Percentiles rank a stretch among this genome's conserved stretches.
Evolutionary conservation across 495 filamentous ascomycete genomes (phyloP).

Genomic region (Cenococcum geophilum): DNA sequence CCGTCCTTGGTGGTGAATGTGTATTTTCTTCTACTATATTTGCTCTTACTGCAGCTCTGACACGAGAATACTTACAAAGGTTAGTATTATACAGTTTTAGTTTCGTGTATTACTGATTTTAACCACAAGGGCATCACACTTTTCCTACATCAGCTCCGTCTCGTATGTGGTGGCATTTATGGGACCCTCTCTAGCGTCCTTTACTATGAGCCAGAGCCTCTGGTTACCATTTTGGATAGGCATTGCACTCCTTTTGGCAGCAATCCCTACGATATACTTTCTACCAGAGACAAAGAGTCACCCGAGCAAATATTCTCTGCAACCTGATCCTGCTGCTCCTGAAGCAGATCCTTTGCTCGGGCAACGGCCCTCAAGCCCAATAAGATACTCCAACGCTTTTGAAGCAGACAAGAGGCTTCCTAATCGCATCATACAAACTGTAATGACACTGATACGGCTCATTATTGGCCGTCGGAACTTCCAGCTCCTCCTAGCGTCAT

Average conservation of each 20-base stretch:
- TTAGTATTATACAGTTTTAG: neutral
- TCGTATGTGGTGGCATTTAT: slow-evolving; percentile 25
- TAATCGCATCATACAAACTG: slow-evolving; percentile 10
- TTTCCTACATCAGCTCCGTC: slow-evolving; percentile 27
- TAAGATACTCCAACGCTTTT: slow-evolving; percentile 20
- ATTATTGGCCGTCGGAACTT: slow-evolving; percentile 26
- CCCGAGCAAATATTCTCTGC: neutral
- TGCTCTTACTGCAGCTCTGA: slow-evolving; percentile 16
- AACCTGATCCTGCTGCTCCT: neutral
- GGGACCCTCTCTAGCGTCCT: slow-evolving; percentile 25
- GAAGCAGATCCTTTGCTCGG: slow-evolving; percentile 21
- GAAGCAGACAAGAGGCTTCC: slow-evolving; percentile 4
- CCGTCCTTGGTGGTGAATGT: slow-evolving; percentile 26
- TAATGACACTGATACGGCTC: slow-evolving; percentile 5
- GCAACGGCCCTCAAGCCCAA: slow-evolving; percentile 3
- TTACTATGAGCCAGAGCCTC: slow-evolving; percentile 26
- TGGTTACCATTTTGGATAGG: slow-evolving; percentile 29
- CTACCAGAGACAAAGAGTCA: slow-evolving; percentile 10
- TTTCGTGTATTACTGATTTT: neutral
- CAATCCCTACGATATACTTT: slow-evolving; percentile 15
- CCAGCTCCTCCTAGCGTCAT: slow-evolving; percentile 23
- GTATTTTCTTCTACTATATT: slow-evolving; percentile 29
- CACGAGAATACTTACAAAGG: slow-evolving; percentile 24
- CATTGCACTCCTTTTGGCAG: slow-evolving; percentile 19
- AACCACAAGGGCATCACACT: slow-evolving; percentile 20